Evolutionary conservation across 2,329 filamentous ascomycete species (phyloP).

Genomic region (Epicoccum sorghinum): DNA sequence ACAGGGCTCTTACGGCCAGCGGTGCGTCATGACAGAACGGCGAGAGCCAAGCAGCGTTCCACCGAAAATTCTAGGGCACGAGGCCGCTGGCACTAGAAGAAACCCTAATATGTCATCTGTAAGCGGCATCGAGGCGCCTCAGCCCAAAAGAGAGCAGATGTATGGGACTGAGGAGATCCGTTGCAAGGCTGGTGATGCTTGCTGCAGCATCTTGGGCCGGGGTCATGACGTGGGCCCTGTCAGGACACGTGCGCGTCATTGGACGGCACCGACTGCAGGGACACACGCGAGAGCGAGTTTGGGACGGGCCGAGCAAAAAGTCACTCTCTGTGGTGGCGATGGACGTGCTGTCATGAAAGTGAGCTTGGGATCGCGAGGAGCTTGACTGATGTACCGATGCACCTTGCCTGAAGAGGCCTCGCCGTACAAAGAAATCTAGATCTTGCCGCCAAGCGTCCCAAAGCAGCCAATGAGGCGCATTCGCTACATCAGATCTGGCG

Average conservation of each 20-base stretch:
- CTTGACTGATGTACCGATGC: conserved; percentile 14
- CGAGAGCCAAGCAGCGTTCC: conserved; percentile 25
- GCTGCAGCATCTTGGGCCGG: conserved; percentile 26
- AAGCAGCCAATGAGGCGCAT: conserved; percentile 17
- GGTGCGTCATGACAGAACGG: conserved; percentile 32
- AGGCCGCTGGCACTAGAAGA: conserved; percentile 29
- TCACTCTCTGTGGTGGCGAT: conserved; percentile 27
- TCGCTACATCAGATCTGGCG: conserved; percentile 24
- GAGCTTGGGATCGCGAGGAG: conserved; percentile 34
- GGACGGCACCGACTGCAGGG: conserved; percentile 25
- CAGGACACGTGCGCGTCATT: conserved; percentile 23
- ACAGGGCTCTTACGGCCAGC: conserved; percentile 16
- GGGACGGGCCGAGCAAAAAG: conserved; percentile 29
- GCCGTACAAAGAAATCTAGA: conserved; percentile 18
- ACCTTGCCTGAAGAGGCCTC: conserved; percentile 24
- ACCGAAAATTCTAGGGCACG: conserved; percentile 29
- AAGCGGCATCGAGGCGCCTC: conserved; percentile 29
- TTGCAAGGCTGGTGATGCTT: conserved; percentile 30
- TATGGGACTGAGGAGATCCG: conserved; percentile 35
- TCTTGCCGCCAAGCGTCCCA: conserved; percentile 15
- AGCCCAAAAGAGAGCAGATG: conserved; percentile 24
- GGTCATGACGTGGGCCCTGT: conserved; percentile 28
- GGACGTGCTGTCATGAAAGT: conserved; percentile 34
- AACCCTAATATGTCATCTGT: conserved; percentile 33
- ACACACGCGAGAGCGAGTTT: conserved; percentile 27